Evolutionary conservation across 108 stramenopile species (phyloP).

Genomic region (Cyclotella choctawhatcheeana): DNA sequence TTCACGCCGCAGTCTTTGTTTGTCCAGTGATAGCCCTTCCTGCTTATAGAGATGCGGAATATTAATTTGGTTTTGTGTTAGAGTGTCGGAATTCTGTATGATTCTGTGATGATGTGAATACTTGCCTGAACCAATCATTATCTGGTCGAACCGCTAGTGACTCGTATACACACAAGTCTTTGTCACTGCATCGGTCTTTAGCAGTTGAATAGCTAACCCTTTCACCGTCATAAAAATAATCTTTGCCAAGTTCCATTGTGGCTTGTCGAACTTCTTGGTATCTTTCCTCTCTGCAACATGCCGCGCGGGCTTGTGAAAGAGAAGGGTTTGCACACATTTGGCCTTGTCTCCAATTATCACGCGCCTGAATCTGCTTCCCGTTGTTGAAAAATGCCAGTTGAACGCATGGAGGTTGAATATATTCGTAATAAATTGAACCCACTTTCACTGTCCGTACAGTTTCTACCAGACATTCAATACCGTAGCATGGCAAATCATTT

Average conservation of each 20-base stretch:
- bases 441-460: conserved; percentile 59
- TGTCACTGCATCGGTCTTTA: conserved; percentile 37
- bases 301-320: conserved; percentile 36
- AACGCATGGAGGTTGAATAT: conserved; percentile 56
- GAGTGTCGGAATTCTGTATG: no score
- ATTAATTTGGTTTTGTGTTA: no score
- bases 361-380: conserved; percentile 37
- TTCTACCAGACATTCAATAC: conserved; percentile 57
- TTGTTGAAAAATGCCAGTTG: conserved; percentile 61
- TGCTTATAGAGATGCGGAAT: no score
- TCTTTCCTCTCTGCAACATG: conserved; percentile 44
- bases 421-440: conserved; percentile 59
- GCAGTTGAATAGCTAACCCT: conserved; percentile 52
- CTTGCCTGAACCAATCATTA: conserved; percentile 24
- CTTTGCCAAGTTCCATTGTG: conserved; percentile 25
- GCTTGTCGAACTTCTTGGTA: conserved; percentile 26
- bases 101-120: no score
- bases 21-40: conserved; percentile 48
- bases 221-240: conserved; percentile 52
- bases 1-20: conserved; percentile 38
- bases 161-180: conserved; percentile 40
- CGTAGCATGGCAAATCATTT: conserved; percentile 45
- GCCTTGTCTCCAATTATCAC: conserved; percentile 24
- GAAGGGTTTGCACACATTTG: conserved; percentile 51
- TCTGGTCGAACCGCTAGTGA: background rate